phyloP scores from a whole-genome alignment of 768 basidiomycete genomes.

The Rhizopogon rudus region DNA sequence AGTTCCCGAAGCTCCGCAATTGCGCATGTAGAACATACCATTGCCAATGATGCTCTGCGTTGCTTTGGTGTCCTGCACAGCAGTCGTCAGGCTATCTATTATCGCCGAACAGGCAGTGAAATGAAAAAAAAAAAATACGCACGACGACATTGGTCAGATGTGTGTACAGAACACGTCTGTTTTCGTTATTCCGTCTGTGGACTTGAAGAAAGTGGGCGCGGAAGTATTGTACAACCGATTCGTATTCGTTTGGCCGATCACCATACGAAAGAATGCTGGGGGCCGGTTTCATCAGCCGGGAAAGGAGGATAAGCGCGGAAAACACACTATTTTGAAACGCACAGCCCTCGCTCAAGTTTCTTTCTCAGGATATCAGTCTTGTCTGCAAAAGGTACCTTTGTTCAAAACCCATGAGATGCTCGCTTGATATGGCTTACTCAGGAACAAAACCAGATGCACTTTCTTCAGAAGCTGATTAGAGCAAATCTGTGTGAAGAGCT shows the following conservation, averaged over 20 bases:
- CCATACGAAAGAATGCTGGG: slow-evolving; percentile 76
- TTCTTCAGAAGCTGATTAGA: slow-evolving; percentile 75
- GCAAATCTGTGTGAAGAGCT: slow-evolving; percentile 82
- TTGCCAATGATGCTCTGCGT: slow-evolving; percentile 82
- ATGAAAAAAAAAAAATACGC: slow-evolving; percentile 16
- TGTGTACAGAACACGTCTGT: slow-evolving; percentile 73
- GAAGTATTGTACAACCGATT: slow-evolving; percentile 82
- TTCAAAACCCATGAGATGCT: background rate
- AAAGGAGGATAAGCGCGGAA: slow-evolving; percentile 2
- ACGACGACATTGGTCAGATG: slow-evolving; percentile 82
- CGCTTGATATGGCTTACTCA: slow-evolving; percentile 36
- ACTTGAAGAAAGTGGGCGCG: slow-evolving; percentile 81
- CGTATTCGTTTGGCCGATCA: slow-evolving; percentile 75
- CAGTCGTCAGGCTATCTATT: slow-evolving; percentile 4
- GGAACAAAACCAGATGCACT: slow-evolving; percentile 54
- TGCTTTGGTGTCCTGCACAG: slow-evolving; percentile 67
- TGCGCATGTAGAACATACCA: slow-evolving; percentile 38
- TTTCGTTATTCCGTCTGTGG: slow-evolving; percentile 74
- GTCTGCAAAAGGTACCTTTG: slow-evolving; percentile 33
- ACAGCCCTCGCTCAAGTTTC: slow-evolving; percentile 66
- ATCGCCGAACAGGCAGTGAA: background rate
- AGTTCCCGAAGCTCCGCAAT: background rate
- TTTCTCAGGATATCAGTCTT: slow-evolving; percentile 74
- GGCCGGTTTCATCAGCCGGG: slow-evolving; percentile 1
- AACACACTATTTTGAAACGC: slow-evolving; percentile 72